Base-by-base conservation (phyloP, 441 rosid species). In the Bruguiera hainesii region DNA sequence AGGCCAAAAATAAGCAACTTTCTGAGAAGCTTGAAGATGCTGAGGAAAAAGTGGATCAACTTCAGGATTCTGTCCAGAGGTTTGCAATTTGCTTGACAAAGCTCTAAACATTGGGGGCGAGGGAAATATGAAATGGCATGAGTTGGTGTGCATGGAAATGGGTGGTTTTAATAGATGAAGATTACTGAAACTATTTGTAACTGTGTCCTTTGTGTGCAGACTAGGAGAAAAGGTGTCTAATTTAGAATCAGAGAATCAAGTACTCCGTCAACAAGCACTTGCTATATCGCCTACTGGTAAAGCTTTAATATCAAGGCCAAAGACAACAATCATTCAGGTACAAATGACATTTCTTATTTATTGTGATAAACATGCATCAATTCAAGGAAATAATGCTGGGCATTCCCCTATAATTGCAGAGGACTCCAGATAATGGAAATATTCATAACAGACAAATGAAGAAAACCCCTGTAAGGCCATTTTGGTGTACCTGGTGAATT, bases 31-130 rank as follows among this genome's bases (percentile, higher is more conserved):
- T 90, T 67, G 94, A 85, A 82, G 89, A 83, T 69, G 73, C 97
- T 52, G 92, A 87, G 39, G 71, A 61, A 76, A 90, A 85, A 80
- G 82, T 81, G 76, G 90, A 86, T 66, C 98, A 90, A 75, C 85
- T 93, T 73, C 98, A 90, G 80, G 96, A 93, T 70, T 90, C 91
- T 42, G 82, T 87, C 39, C 98, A 93, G 79, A 93, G 97, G 98
- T 93, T 67, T 68, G 85, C 75, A 51, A 53, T 65, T 60, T 42
- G 21, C 61, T 50, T 37, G 8, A 23, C 56, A 7, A 37, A 37
- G 26, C 71, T 56, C 18, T 59, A 18, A 20, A 35, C 48, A 19
- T 19, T 16, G 37, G 48, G 16, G 46, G 7, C 46, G 8, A 30
- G 26, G 25, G 18, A 15, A 7, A 2, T 19, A 21, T 18, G 49